These are phyloP conservation scores for Fusarium buharicum DNA, from an alignment of 2,329 filamentous ascomycete species.

Conservation along the genomic window DNA sequence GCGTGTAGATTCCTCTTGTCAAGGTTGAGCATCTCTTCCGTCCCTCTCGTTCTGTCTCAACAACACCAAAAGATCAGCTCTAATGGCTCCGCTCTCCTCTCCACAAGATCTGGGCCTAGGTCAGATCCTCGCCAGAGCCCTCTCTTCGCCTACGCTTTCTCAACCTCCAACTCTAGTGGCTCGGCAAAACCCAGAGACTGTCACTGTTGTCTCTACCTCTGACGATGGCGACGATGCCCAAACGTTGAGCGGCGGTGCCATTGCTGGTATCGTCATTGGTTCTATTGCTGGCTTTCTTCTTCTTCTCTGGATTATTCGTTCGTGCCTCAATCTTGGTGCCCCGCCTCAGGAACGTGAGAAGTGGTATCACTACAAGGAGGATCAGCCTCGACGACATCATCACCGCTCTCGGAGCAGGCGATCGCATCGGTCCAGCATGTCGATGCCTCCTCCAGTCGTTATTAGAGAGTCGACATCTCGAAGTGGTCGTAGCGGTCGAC, in stretches of 20 bases:
- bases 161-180: conserved; percentile 26
- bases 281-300: conserved; percentile 48
- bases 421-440: conserved; percentile 40
- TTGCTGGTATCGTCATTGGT: conserved; percentile 42
- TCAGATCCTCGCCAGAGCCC: conserved; percentile 22
- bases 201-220: conserved; percentile 46
- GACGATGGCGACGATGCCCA: conserved; percentile 14
- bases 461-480: conserved; percentile 36
- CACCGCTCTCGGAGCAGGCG: conserved; percentile 42
- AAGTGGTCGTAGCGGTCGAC: conserved; percentile 35
- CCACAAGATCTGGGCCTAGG: conserved; percentile 27
- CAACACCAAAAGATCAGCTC: no score
- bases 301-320: conserved; percentile 59
- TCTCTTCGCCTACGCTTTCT: conserved; percentile 30
- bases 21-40: neutral
- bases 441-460: conserved; percentile 41
- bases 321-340: conserved; percentile 56
- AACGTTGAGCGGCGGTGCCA: conserved; percentile 58
- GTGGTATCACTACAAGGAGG: conserved; percentile 49
- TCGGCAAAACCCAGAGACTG: conserved; percentile 43
- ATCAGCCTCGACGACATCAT: conserved; percentile 30
- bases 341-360: conserved; percentile 49
- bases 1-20: neutral
- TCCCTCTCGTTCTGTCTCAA: neutral
- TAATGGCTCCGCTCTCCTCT: conserved; percentile 35